These are phyloP conservation scores for Schrenkiella parvula DNA, from an alignment of 345 rosid species.

Conservation along the genomic window DNA sequence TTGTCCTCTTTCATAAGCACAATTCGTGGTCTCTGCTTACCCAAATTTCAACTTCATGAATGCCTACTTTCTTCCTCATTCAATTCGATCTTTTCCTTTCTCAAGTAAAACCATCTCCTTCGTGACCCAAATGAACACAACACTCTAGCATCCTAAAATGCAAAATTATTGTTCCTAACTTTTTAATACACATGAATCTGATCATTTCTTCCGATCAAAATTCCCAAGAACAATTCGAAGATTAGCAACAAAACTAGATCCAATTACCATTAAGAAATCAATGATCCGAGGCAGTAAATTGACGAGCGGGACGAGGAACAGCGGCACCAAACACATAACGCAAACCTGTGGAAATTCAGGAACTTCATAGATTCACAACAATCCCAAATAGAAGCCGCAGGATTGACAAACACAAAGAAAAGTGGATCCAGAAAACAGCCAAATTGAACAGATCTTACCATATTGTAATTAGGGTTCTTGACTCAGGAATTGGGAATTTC, in stretches of 20 bases:
- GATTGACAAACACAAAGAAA: not conserved
- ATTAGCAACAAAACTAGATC: not conserved
- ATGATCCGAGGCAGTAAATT: constrained; percentile 71
- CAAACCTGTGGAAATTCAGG: constrained; percentile 53
- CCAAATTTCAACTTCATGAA: not conserved
- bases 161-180: not conserved
- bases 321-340: constrained; percentile 78
- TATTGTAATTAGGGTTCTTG: constrained; percentile 21
- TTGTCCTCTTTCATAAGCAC: not conserved
- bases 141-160: not conserved
- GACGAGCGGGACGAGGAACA: constrained; percentile 90
- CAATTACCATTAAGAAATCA: constrained; percentile 57
- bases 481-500: constrained; percentile 18
- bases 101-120: not conserved
- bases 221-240: not conserved
- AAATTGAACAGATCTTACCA: constrained; percentile 23
- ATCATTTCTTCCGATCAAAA: not conserved
- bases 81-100: not conserved
- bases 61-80: not conserved
- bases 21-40: not conserved
- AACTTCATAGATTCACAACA: not conserved
- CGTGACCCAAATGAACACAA: not conserved
- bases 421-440: not conserved
- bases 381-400: not conserved
- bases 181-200: not conserved